These are phyloP conservation scores for Fusarium ramigenum DNA, from an alignment of 2,329 filamentous ascomycete species.

Conservation along the genomic window DNA sequence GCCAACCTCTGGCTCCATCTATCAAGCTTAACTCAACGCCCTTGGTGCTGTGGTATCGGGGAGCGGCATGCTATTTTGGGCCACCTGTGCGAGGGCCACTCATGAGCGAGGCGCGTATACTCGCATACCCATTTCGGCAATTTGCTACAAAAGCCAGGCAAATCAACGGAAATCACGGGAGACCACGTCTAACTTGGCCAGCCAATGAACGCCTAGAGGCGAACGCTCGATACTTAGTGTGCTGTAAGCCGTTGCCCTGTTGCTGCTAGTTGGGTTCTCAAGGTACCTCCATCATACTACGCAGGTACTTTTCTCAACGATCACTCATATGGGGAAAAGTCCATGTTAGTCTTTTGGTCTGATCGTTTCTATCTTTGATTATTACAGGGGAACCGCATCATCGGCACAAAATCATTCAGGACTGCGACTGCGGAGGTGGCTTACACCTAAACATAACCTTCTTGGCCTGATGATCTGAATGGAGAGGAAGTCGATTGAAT, in stretches of 20 bases:
- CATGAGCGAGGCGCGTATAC: conserved; percentile 2
- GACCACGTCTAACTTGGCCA: background rate
- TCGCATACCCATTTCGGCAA: background rate
- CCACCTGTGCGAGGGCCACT: conserved; percentile 22
- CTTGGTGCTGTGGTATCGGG: background rate
- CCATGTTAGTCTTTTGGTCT: background rate
- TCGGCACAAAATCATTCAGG: background rate
- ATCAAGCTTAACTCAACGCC: conserved; percentile 5
- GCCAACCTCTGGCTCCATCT: background rate
- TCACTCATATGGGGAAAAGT: background rate
- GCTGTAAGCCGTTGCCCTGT: background rate
- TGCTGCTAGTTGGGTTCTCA: background rate
- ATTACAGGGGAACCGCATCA: background rate
- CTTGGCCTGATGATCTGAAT: conserved; percentile 6
- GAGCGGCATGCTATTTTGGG: conserved; percentile 9
- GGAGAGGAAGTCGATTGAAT: background rate
- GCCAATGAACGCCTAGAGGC: background rate
- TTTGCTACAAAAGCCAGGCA: conserved; percentile 4
- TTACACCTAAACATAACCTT: background rate
- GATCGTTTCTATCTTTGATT: background rate
- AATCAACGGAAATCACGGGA: conserved; percentile 1
- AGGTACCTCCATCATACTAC: background rate
- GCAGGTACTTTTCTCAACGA: background rate
- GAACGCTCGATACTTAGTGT: background rate
- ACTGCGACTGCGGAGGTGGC: conserved; percentile 1